Base-by-base conservation (phyloP, 345 rosid genomes). In the Pistacia vera region DNA sequence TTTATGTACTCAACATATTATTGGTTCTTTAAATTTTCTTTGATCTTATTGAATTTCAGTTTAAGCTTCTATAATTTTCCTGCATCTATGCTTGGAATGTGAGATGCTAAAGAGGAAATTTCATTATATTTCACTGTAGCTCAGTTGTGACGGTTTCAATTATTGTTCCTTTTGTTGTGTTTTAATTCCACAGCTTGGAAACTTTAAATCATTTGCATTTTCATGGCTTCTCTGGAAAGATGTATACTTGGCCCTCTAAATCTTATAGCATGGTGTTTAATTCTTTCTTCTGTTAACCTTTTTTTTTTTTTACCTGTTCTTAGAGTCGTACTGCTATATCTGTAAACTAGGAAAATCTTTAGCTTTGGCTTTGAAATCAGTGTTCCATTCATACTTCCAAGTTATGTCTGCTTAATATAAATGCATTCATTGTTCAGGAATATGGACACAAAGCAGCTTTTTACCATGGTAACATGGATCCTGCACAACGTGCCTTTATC, bases 391-490 rank as follows among this genome's bases (percentile, higher is more conserved):
- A 41, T 16, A 11, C 16, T 44, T 70, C 38, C 46, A 58, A 11
- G 65, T 66, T 74, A 33, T 79, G 60, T 70, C 11, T 44, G 61
- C 70, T 72, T 60, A 46, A 79, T 41, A 62, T 46, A 54, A 30
- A 28, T 66, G 74, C 70, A 22, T 75, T 79, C 25, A 13, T 65
- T 80, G 25, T 77, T 56, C 87, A 96, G 99, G 92, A 88, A 75
- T 93, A 75, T 83, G 97, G 97, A 71, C 99, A 96, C 77, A 96
- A 96, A 81, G 92, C 99, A 78, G 90, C 99, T 76, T 96, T 90
- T 81, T 96, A 93, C 80, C 99, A 96, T 88, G 99, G 97, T 56
- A 96, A 84, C 84, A 93, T 96, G 93, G 99, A 93, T 75, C 85
- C 95, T 77, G 75, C 86, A 36, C 88, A 91, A 62, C 94, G 99